These are phyloP conservation scores for Pleurostoma richardsiae DNA, from an alignment of 2,329 filamentous ascomycete genomes.

Conservation along the genomic window DNA sequence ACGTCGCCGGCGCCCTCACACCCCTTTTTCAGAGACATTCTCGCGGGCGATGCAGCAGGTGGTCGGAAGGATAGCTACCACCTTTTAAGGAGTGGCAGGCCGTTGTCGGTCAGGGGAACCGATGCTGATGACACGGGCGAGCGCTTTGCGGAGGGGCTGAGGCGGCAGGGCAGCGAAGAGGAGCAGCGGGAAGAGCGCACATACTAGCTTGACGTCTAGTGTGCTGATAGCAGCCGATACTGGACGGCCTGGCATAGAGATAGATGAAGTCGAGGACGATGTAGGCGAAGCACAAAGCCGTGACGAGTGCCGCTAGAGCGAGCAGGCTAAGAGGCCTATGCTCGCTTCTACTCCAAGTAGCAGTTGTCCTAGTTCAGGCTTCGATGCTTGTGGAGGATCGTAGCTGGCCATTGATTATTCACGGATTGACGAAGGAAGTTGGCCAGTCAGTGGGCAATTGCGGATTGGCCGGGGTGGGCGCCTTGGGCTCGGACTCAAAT, in stretches of 20 bases:
- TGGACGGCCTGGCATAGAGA: slow-evolving; percentile 7
- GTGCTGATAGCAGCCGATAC: slow-evolving; percentile 16
- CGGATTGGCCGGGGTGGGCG: not conserved
- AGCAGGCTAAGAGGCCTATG: not conserved
- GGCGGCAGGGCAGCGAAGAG: slow-evolving; percentile 42
- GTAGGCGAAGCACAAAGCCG: slow-evolving; percentile 10
- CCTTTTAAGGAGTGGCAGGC: slow-evolving; percentile 35
- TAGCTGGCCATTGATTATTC: not conserved
- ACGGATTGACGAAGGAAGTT: not conserved
- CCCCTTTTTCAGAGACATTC: no score
- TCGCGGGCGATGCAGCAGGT: no score
- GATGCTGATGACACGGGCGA: slow-evolving; percentile 45
- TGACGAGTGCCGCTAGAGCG: not conserved
- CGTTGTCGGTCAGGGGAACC: slow-evolving; percentile 37
- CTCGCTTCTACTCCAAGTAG: not conserved
- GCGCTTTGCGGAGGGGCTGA: slow-evolving; percentile 28
- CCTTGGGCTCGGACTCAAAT: not conserved
- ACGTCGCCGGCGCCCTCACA: no score
- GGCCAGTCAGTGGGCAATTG: no score
- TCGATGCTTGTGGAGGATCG: not conserved
- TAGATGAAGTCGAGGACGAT: slow-evolving; percentile 2
- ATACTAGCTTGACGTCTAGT: slow-evolving; percentile 18
- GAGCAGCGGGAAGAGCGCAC: slow-evolving; percentile 45
- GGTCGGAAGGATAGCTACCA: no score
- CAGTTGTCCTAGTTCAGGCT: not conserved